A percentile compares a stretch with the other conserved stretches of the same genome.
Conservation (phyloP, 306 rosid species). For the cucumber (Cucumis sativus) region DNA sequence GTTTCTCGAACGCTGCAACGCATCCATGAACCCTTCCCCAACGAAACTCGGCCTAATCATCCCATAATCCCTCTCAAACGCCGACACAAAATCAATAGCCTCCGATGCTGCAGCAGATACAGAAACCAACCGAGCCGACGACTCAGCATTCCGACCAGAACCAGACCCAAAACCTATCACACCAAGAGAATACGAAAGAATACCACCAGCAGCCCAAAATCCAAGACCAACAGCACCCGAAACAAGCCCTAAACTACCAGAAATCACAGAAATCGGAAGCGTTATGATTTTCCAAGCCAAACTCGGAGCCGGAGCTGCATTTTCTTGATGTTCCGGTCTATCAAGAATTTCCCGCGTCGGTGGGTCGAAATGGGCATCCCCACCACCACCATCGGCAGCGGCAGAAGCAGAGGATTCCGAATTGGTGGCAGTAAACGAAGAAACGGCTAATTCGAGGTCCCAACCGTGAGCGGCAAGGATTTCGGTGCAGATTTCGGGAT, state of each 20-base stretch:
- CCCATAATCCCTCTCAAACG: constrained; percentile 71
- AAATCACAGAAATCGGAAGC: constrained; percentile 67
- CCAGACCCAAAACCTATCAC: constrained; percentile 53
- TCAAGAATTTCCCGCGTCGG: neutral
- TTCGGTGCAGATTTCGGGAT: constrained; percentile 74
- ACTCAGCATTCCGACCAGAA: constrained; percentile 14
- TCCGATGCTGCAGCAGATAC: constrained; percentile 52
- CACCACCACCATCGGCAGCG: constrained; percentile 4
- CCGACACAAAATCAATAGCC: constrained; percentile 52
- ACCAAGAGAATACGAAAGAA: constrained; percentile 74
- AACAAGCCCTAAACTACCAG: constrained; percentile 68
- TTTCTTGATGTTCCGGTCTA: constrained; percentile 17
- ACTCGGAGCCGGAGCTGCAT: constrained; percentile 32
- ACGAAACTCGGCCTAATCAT: constrained; percentile 48
- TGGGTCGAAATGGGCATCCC: neutral
- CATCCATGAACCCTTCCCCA: constrained; percentile 80
- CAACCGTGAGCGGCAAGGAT: constrained; percentile 82
- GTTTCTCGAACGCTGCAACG: constrained; percentile 72
- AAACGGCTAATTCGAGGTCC: constrained; percentile 96
- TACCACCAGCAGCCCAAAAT: constrained; percentile 91
- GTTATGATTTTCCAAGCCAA: constrained; percentile 71
- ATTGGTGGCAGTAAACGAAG: constrained; percentile 43
- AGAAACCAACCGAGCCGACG: constrained; percentile 45
- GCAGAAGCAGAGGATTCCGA: constrained; percentile 6
- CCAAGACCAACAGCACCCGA: constrained; percentile 84